Conservation (phyloP, 371 early-diverging fungal genomes). For the Chytridium lagenaria region DNA sequence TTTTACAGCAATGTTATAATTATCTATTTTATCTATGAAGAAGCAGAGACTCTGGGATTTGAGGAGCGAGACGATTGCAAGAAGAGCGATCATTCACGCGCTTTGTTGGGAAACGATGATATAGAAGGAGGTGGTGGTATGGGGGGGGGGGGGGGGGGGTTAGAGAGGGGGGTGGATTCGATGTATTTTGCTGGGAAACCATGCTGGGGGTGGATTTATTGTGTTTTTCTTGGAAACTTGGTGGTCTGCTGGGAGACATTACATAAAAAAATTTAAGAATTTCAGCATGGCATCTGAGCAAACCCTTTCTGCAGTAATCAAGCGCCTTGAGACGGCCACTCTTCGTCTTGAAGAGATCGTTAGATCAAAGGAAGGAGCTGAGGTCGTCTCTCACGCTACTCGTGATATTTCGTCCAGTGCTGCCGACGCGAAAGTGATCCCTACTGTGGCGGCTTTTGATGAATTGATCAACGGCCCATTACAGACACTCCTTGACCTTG, state of each 20-base stretch:
- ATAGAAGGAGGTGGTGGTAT: too few species aligned
- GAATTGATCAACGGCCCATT: slow-evolving; percentile 65
- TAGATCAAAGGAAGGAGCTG: slow-evolving; percentile 57
- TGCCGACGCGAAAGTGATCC: slow-evolving; percentile 62
- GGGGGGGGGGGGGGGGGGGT: too few species aligned
- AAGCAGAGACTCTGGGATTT: neutral
- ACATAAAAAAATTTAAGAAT: too few species aligned
- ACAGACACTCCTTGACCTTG: slow-evolving; percentile 62
- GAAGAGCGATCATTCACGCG: neutral
- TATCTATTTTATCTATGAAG: neutral
- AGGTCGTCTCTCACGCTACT: slow-evolving; percentile 43
- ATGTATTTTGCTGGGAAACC: too few species aligned
- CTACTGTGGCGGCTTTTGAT: slow-evolving; percentile 70
- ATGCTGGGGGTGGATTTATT: too few species aligned
- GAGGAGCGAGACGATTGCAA: neutral
- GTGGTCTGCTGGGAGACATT: too few species aligned
- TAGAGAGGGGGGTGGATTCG: too few species aligned
- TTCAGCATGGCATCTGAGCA: slow-evolving; percentile 25
- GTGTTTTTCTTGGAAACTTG: too few species aligned
- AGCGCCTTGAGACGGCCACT: slow-evolving; percentile 86
- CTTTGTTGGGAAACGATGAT: neutral
- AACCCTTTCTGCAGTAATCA: slow-evolving; percentile 70
- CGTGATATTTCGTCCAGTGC: slow-evolving; percentile 28
- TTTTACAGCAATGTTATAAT: neutral
- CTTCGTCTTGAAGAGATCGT: slow-evolving; percentile 83